phyloP scores from a whole-genome alignment of 805 yeast genomes.

The Yamadazyma scolyti region DNA sequence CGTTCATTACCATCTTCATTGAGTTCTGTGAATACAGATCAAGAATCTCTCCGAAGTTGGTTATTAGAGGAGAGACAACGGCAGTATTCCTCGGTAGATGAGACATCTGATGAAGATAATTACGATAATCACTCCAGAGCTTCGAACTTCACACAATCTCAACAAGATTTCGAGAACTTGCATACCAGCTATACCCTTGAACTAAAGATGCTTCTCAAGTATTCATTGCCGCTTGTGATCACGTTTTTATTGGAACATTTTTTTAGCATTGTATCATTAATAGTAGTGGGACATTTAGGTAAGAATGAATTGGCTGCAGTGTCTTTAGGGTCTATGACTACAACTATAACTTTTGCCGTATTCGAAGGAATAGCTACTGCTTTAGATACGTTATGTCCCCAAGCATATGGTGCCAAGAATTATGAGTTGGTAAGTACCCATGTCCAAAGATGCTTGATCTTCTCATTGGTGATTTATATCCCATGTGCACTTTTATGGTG shows the following conservation, averaged over 20 bases:
- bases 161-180: conserved; percentile 25
- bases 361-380: conserved; percentile 47
- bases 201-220: conserved; percentile 22
- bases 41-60: conserved; percentile 28
- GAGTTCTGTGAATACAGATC: conserved; percentile 37
- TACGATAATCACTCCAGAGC: conserved; percentile 9
- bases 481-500: conserved; percentile 43
- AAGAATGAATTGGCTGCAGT: conserved; percentile 44
- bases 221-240: conserved; percentile 36
- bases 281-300: conserved; percentile 45
- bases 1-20: conserved; percentile 40
- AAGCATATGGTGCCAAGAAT: conserved; percentile 43
- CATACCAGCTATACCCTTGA: conserved; percentile 26
- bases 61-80: conserved; percentile 40
- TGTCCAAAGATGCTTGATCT: conserved; percentile 36
- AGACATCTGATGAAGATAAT: conserved; percentile 13
- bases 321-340: conserved; percentile 41
- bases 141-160: conserved; percentile 13
- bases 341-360: conserved; percentile 41
- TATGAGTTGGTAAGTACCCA: conserved; percentile 31
- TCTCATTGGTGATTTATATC: conserved; percentile 30
- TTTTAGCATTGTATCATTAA: conserved; percentile 38
- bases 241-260: conserved; percentile 43
- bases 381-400: conserved; percentile 43
- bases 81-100: conserved; percentile 18